Percentiles rank a stretch among this genome's conserved stretches.
These are phyloP conservation scores for Sphagnum contortum DNA, from an alignment of 225 moss, liverwort and hornwort species.

Conservation along the genomic window DNA sequence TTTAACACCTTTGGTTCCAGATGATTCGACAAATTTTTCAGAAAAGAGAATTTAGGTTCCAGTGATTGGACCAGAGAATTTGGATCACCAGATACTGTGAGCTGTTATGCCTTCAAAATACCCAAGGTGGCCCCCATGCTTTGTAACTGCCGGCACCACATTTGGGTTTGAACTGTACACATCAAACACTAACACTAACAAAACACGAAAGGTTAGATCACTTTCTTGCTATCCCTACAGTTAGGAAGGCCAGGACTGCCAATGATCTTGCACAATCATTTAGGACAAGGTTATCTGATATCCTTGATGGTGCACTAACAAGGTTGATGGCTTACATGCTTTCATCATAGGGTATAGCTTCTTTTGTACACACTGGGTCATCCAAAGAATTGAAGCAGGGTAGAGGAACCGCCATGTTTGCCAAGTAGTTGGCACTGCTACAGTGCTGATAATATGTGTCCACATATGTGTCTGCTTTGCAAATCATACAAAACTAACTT, in stretches of 20 bases:
- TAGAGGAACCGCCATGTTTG: slow-evolving; percentile 61
- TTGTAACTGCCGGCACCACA: slow-evolving; percentile 45
- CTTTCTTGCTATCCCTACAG: too few species aligned
- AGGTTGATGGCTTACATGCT: slow-evolving; percentile 60
- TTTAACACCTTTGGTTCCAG: too few species aligned
- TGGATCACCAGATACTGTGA: slow-evolving; percentile 68
- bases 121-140: slow-evolving; percentile 87
- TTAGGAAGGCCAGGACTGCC: too few species aligned
- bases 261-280: too few species aligned
- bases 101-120: slow-evolving; percentile 65
- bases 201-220: slow-evolving; percentile 56
- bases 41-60: too few species aligned
- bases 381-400: slow-evolving; percentile 68
- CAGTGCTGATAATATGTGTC: slow-evolving; percentile 80
- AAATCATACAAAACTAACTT: too few species aligned
- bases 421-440: slow-evolving; percentile 71
- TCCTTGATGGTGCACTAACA: too few species aligned
- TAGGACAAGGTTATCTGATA: too few species aligned
- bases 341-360: slow-evolving; percentile 88
- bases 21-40: too few species aligned
- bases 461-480: slow-evolving; percentile 70
- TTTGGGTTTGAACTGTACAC: slow-evolving; percentile 67
- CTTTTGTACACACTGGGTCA: slow-evolving; percentile 79
- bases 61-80: too few species aligned
- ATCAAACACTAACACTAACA: too few species aligned